Base-by-base conservation (phyloP, 2,329 filamentous ascomycete species). In the Fonsecaea multimorphosa region DNA sequence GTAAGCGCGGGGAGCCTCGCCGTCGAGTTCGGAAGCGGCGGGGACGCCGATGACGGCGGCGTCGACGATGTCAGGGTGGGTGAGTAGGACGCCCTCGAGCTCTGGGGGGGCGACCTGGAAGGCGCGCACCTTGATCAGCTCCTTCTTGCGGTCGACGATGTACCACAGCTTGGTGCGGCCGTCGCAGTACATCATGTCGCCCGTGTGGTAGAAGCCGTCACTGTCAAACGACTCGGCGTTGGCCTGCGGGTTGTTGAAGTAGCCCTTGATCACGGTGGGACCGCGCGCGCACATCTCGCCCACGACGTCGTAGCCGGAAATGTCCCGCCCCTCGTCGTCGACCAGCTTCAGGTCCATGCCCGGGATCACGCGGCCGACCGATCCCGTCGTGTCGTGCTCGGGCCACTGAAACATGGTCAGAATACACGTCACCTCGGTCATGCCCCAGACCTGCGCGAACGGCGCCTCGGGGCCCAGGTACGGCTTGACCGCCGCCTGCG, bases 291-390 rank as follows among this genome's bases (percentile, higher is more conserved):
- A 77, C 14, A 83, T 64, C 65, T 83, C 80, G 2, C 86, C 85
- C 5, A 77, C 75, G 0, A 80, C 76, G n/a, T 79, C 78, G 63
- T 79, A 84, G 2, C 73, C 80, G 0, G 82, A 81, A 59, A 88
- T 83, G 61, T 87, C 84, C 0, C 77, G 80, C 0, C 83, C 85
- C 0, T 82, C 74, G 16, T 87, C 84, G 71, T 87, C 85, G 12
- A 66, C 52, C 24, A 66, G 49, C 29, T 61, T 78, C 34, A 53
- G 53, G 19, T 68, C 61, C 27, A 64, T 51, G 46, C 79, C 80
- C 0, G 79, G 74, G 8, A 84, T 65, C 2, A 78, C 72, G 1
- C 78, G 73, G 2, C 84, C 84, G 7, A 86, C 81, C 36, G 82
- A 83, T n/a, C 78, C 82, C 2, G 79, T 78, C 12, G 74, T 72